Evolutionary conservation across 495 filamentous ascomycete species (phyloP).

Genomic region (Clavariopsis aquatica): DNA sequence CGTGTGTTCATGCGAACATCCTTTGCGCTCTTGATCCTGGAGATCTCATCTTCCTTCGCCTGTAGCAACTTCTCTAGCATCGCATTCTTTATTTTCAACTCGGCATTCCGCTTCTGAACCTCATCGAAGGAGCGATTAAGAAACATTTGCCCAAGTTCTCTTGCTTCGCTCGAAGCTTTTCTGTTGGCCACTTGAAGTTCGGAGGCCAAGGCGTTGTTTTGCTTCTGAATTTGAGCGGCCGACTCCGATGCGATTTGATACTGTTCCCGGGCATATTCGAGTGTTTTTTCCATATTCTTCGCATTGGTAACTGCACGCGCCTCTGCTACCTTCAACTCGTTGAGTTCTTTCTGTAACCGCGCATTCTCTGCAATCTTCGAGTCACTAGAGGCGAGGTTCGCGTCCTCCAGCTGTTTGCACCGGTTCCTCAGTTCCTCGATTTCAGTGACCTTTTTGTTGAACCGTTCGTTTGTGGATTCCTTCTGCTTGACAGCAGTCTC

Average conservation of each 20-base stretch:
- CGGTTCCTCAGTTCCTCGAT: not conserved
- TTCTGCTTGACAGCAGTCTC: not conserved
- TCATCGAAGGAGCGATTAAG: not conserved
- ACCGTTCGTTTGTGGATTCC: not conserved
- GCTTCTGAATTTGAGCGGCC: not conserved
- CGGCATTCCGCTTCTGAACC: not conserved
- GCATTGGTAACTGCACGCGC: slow-evolving; percentile 11
- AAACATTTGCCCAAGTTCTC: slow-evolving; percentile 4
- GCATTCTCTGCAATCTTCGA: slow-evolving; percentile 13
- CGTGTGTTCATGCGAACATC: slow-evolving; percentile 30
- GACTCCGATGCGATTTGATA: slow-evolving; percentile 13
- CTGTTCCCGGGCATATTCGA: slow-evolving; percentile 21
- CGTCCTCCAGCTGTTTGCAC: not conserved
- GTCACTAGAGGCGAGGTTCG: slow-evolving; percentile 16
- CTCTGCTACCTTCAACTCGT: slow-evolving; percentile 2
- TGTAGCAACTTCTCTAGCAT: slow-evolving; percentile 17
- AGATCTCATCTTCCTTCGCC: slow-evolving; percentile 14
- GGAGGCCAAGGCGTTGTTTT: not conserved
- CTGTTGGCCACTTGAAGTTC: not conserved
- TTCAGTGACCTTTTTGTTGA: slow-evolving; percentile 9
- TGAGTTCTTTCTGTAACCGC: slow-evolving; percentile 5
- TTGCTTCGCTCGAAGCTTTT: slow-evolving; percentile 3
- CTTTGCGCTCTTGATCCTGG: slow-evolving; percentile 7
- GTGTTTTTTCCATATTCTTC: not conserved
- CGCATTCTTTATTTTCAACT: slow-evolving; percentile 2